Evolutionary conservation across 192 early-diverging fungal species (phyloP), one percentile per base, ranked within the genome.

Genomic region (Radiomyces spectabilis): DNA sequence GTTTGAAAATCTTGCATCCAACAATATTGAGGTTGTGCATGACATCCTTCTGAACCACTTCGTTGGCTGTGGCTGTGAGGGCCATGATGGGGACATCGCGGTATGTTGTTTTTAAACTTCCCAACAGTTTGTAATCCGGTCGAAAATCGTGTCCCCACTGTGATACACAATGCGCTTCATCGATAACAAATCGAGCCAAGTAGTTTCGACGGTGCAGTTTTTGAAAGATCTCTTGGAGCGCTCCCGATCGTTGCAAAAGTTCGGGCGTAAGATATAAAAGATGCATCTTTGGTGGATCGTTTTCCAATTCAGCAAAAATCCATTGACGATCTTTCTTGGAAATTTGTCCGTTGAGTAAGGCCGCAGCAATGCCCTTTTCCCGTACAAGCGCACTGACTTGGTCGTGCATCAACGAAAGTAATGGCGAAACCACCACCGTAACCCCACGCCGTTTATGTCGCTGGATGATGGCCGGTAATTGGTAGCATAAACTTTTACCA

Each of bases 131-230:
- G 4, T 61, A 61, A 29, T 61, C 80, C 0, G 77, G 87, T 41
- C 96, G 84, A 72, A 99, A 99, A 65, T 99, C 94, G 55, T 97
- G 96, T 12, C 96, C 96, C 95, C 92, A 95, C 46, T 96, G 91
- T 42, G 86, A 89, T 15, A 95, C 72, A 62, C 96, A 99, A 59
- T 99, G 96, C 1, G 93, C 93, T 71, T 99, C 96, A 55, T 99
- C 96, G 35, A 99, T 79, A 1, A 95, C 94, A 72, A 99, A 91
- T 44, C 92, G 73, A 0, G 95, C 87, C 12, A 95, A 61, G 22
- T 74, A 61, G 16, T 75, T 66, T n/a, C 82, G 73, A 2, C 42
- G 26, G 44, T 94, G 59, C 12, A 97, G 65, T 5, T 35, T 50
- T 13, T 75, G 61, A 19, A 94, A 53, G 0, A 75, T 64, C 5